Base-by-base conservation (phyloP, 139 green algal species). In the Tetradesmus lagerheimii region DNA sequence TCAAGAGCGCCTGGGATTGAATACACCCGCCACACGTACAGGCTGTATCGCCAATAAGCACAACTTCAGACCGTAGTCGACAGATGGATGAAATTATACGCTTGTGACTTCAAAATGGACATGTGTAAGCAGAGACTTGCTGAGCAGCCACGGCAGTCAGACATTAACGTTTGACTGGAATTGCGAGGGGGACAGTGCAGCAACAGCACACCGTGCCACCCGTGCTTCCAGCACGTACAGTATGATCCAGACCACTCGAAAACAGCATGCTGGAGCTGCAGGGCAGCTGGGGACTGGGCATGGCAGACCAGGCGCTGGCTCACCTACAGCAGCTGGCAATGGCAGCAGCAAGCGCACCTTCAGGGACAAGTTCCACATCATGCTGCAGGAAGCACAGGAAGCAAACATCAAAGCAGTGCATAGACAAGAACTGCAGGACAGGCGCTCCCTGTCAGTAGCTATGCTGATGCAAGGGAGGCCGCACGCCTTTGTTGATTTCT, bases 401-500 rank as follows among this genome's bases (percentile, higher is more conserved):
- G 86, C 86, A 43, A 35, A 38, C 38, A 71, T 64, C 18, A 67
- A 84, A 37, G 87, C 87, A 25, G 57, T 62, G 27, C 57, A 86
- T 20, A 14, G 14, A 38, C 77, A 78, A 23, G 57, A 92, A 27
- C 80, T 89, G 18, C 89, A 92, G 6, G 93, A 95, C 86, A 91
- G 89, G 34, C 93, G 93, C 31, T 92, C 83, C 1, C 83, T 95
- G 43, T 86, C 90, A 35, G 87, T 94, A 0, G 53, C 88, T 27
- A 87, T 94, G 82, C 91, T 95, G 23, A 75, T 94, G n/a, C 90
- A 95, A 34, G 93, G 93, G 0, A 82, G 91, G 45, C 90, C 93
- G 12, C 90, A 93, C 31, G 93, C 93, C 2, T 95, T 94, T 80
- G 86, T 94, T 11, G 93, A 95, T 64, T 95, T 95, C 86, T 95